Conservation (phyloP, 257 asterid genomes). For the Nicotiana knightiana region DNA sequence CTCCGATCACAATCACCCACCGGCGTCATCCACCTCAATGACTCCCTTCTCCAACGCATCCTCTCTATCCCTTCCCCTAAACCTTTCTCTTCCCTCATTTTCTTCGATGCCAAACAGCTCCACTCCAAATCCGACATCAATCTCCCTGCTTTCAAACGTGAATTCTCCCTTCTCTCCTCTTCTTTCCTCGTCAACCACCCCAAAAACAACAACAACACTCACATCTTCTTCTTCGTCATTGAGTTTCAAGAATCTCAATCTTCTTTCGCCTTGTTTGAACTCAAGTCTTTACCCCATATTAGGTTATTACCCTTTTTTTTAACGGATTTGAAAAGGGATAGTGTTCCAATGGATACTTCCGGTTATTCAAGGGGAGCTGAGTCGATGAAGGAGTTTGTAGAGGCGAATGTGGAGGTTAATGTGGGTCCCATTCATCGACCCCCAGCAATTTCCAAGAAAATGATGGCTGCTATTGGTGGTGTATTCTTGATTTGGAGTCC, state of each 20-base stretch:
- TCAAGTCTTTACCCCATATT: slow-evolving; percentile 74
- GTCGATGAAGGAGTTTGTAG: slow-evolving; percentile 77
- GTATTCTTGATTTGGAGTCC: slow-evolving; percentile 49
- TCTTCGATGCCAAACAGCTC: slow-evolving; percentile 76
- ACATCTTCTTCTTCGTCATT: slow-evolving; percentile 56
- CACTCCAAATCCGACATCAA: slow-evolving; percentile 58
- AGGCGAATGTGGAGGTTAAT: slow-evolving; percentile 33
- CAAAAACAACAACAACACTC: slow-evolving; percentile 15
- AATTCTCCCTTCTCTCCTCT: slow-evolving; percentile 51
- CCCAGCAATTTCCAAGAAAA: slow-evolving; percentile 55
- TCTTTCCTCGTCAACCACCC: slow-evolving; percentile 66
- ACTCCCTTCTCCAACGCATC: slow-evolving; percentile 51
- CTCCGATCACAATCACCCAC: slow-evolving; percentile 50
- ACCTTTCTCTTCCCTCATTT: slow-evolving; percentile 62
- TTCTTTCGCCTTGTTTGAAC: slow-evolving; percentile 50
- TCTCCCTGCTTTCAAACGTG: slow-evolving; percentile 53
- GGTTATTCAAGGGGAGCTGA: slow-evolving; percentile 68
- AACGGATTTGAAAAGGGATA: slow-evolving; percentile 40
- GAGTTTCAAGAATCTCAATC: slow-evolving; percentile 72
- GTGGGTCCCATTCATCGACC: slow-evolving; percentile 65
- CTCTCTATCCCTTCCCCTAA: slow-evolving; percentile 57
- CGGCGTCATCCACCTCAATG: slow-evolving; percentile 63
- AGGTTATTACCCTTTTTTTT: slow-evolving; percentile 65
- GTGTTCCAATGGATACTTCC: slow-evolving; percentile 65
- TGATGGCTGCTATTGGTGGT: slow-evolving; percentile 34